Base-by-base conservation (phyloP, 257 asterid genomes). In the Osmanthus fragrans region DNA sequence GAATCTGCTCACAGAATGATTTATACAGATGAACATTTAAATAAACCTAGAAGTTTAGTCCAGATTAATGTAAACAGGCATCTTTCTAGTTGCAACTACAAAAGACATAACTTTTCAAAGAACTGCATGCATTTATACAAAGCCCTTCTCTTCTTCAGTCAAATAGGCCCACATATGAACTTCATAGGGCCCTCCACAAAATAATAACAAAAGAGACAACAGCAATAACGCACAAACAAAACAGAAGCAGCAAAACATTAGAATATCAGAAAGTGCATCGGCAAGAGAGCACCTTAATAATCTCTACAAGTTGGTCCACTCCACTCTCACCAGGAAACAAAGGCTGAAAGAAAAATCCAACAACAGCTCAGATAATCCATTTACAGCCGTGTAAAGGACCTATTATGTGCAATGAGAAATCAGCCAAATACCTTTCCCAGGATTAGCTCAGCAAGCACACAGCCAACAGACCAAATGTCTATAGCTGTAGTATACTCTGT, bases 391-490 rank as follows among this genome's bases (percentile, higher is more conserved):
- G 36, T 34, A 25, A 82, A 54, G 51, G 39, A 80, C 69, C 70
- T 32, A n/a, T 34, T 47, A 51, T 18, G 23, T 51, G 23, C n/a
- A 19, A 51, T 51, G 63, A 18, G 23, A 51, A 51, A 51, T 51
- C 21, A 51, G 23, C 65, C 9, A 73, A 34, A 33, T 72, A 86
- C 97, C 92, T 89, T 95, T 64, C 97, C 96, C 45, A 92, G 96
- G 82, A 92, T 89, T 70, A 92, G 84, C 87, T 92, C 97, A 75
- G 89, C 96, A 66, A 92, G 89, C 81, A 91, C 97, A 70, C 97
- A 92, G 29, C 97, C 97, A 82, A 86, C 92, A 76, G 96, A 91
- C 97, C 97, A 92, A 75, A 91, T 85, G 84, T 92, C 96, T 66
- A 92, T 91, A 67, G 86, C 89, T 30, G 92, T 87, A 71, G 94